Percentiles rank a stretch among this genome's conserved stretches.
Evolutionary conservation across 116 monocot species (phyloP).

Genomic region (Trichopus zeylanicus): DNA sequence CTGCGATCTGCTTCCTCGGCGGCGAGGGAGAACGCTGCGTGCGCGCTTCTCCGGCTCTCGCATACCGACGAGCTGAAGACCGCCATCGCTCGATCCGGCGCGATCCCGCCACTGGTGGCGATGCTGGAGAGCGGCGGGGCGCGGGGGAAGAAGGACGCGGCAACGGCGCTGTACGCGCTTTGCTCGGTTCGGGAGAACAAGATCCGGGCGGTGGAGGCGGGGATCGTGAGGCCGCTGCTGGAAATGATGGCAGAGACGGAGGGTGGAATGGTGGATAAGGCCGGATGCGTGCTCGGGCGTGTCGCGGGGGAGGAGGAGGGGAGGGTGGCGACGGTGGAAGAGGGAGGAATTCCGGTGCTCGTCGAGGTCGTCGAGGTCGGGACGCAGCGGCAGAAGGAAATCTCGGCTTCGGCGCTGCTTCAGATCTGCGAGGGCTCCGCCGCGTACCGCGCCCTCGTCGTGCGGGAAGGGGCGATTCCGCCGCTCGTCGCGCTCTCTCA

Average conservation of each 20-base stretch:
- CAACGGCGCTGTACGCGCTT: conserved; percentile 52
- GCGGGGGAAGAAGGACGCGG: conserved; percentile 73
- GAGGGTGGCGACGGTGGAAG: conserved; percentile 39
- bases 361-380: conserved; percentile 64
- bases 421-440: conserved; percentile 48
- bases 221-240: conserved; percentile 41
- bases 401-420: conserved; percentile 33
- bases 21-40: conserved; percentile 28
- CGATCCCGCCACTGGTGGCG: conserved; percentile 48
- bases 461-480: conserved; percentile 68
- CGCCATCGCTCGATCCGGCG: conserved; percentile 40
- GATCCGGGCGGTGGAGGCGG: conserved; percentile 46
- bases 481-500: conserved; percentile 65
- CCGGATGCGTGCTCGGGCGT: conserved; percentile 39
- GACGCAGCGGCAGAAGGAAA: conserved; percentile 38
- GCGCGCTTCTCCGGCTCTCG: conserved; percentile 30
- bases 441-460: conserved; percentile 29
- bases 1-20: conserved; percentile 18
- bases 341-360: conserved; percentile 44
- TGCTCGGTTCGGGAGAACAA: conserved; percentile 39
- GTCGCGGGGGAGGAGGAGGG: conserved; percentile 38
- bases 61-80: conserved; percentile 37
- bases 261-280: conserved; percentile 62
- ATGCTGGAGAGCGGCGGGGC: conserved; percentile 35
- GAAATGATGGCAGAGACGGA: conserved; percentile 47